Base-by-base conservation (phyloP, 78 protist genomes). In the Kipferlia bialata region DNA sequence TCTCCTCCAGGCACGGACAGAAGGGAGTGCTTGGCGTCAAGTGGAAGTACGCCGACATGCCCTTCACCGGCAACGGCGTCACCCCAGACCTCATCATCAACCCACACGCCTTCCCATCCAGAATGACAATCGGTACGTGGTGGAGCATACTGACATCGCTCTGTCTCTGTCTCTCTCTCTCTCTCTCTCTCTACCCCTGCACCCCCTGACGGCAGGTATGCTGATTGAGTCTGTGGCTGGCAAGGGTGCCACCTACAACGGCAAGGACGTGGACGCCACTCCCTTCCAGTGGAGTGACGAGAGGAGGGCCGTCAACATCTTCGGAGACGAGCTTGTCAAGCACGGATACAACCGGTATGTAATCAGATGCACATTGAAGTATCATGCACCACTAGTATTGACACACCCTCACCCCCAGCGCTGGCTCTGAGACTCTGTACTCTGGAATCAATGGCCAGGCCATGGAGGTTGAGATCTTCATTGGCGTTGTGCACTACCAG, bases 81-180 rank as follows among this genome's bases (percentile, higher is more conserved):
- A 54, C n/a, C 31, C 96, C 97, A 1, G 97, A 96, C 68, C 76
- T 93, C 38, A 73, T 96, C 77, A 91, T 96, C 87, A 96, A 96
- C 79, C 99, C 99, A 34, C 93, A 96, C 79, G 95, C 93, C 32
- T 84, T 84, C 76, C 89, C 98, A n/a, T 92, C 98, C 16, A 91
- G 99, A 45, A 96, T 96, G 99, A 96, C 99, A 13, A 93, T 96
- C 33, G 87, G 86, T n/a, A n/a, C n/a, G n/a, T n/a, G n/a, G n/a
- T n/a, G n/a, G n/a, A 24, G 16, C 29, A 13, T 24, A 17, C 29
- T 12, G n/a, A n/a, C n/a, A n/a, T n/a, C n/a, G n/a, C n/a, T n/a
- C n/a, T n/a, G 18, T 17, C n/a, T 17, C 39, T 58, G 18, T 58
- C n/a, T 17, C 13, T 58, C n/a, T n/a, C n/a, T n/a, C n/a, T n/a